Evolutionary conservation across 2,329 filamentous ascomycete genomes (phyloP), one percentile per base, ranked within the genome.

Genomic region (Cytospora mali): DNA sequence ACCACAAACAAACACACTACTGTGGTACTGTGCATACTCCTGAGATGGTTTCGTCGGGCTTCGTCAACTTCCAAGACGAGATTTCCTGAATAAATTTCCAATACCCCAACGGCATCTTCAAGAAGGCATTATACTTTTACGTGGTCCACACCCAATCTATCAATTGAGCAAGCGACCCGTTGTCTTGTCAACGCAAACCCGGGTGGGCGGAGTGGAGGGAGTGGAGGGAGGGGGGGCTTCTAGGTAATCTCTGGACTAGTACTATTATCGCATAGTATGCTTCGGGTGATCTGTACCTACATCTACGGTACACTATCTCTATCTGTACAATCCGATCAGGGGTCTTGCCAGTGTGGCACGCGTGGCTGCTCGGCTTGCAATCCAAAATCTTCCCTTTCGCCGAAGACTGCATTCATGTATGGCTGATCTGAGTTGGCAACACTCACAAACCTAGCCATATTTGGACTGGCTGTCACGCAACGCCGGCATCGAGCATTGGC

Each of bases 361-460:
- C 31, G 31, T 33, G 31, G 31, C 31, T 33, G 35, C 35, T 23
- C n/a, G n/a, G n/a, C 42, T 46, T 9, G 42, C 42, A 46, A 46
- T 21, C 23, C 52, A 10, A 48, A 48, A 28, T 48, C 25, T 52
- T 48, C 39, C 53, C 48, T 54, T 49, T 54, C 48, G 58, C 58
- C 50, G 58, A 52, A 50, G 42, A 42, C 35, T 60, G 58, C 58
- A 48, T 60, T 49, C 21, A 55, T 42, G 58, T 50, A 60, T 60
- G 35, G 50, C 58, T 54, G 58, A 60, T 60, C 58, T 60, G 58
- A 60, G 58, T 60, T 60, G 51, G 58, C 58, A 60, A 54, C 31
- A 33, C 39, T 42, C 50, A 59, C 50, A 16, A 11, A 27, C 39
- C 50, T 60, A 60, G 50, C 58, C 58, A 54, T 16, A 60, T 60